phyloP scores from a whole-genome alignment of 768 basidiomycete species.

The Terana coerulea region DNA sequence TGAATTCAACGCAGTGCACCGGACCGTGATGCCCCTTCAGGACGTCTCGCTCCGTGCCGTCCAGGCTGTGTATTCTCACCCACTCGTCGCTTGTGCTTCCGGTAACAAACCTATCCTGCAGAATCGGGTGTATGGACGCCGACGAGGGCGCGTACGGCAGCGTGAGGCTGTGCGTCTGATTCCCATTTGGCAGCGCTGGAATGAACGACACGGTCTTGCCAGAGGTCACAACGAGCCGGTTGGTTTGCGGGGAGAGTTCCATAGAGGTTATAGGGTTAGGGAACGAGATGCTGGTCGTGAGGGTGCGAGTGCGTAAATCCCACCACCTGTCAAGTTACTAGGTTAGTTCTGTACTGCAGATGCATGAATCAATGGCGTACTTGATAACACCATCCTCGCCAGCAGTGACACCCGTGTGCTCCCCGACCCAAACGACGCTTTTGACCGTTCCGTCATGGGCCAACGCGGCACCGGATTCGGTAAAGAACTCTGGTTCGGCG shows the following conservation, averaged over 20 bases:
- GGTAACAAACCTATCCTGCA: constrained; percentile 88
- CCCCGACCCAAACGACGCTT: constrained; percentile 91
- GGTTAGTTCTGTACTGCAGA: not conserved
- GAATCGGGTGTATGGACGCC: constrained; percentile 89
- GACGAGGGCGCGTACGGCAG: constrained; percentile 89
- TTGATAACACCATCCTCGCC: constrained; percentile 92
- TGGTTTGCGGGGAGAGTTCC: constrained; percentile 82
- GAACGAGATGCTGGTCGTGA: constrained; percentile 69
- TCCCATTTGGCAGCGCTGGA: constrained; percentile 60
- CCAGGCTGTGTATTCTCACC: constrained; percentile 91
- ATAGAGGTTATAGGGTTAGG: constrained; percentile 86
- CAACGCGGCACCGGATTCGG: constrained; percentile 47
- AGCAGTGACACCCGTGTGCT: constrained; percentile 82
- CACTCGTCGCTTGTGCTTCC: constrained; percentile 91
- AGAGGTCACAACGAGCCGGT: constrained; percentile 83
- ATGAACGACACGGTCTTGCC: constrained; percentile 93
- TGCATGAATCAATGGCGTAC: constrained; percentile 37
- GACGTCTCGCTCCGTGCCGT: constrained; percentile 87
- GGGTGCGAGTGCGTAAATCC: constrained; percentile 79
- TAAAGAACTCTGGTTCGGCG: constrained; percentile 80
- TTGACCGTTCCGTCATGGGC: constrained; percentile 90
- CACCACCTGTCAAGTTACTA: constrained; percentile 71
- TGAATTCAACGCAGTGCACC: constrained; percentile 90
- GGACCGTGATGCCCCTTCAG: constrained; percentile 98
- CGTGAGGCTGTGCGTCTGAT: constrained; percentile 69